These are phyloP conservation scores for Myotisia sp. DNA, from an alignment of 2,329 filamentous ascomycete genomes.

Conservation along the genomic window DNA sequence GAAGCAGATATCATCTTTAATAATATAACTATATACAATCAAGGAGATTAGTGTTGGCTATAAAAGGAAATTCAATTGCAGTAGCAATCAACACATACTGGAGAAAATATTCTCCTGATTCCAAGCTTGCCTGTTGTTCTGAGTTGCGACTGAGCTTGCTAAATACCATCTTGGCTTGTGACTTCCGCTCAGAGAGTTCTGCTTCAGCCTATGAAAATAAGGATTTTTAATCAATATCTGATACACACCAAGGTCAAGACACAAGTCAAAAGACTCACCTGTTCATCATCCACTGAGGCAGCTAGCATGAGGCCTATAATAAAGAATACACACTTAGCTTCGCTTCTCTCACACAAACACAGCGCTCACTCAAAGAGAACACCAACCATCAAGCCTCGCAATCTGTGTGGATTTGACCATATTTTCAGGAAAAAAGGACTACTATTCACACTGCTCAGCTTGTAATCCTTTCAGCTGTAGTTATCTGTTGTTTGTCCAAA, in stretches of 20 bases:
- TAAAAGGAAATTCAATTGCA: background rate
- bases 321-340: constrained; percentile 6
- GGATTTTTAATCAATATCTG: background rate
- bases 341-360: constrained; percentile 3
- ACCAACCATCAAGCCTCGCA: constrained; percentile 71
- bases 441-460: no score
- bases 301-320: constrained; percentile 86
- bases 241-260: background rate
- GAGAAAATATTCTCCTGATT: constrained; percentile 66
- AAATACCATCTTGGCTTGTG: constrained; percentile 78
- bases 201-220: constrained; percentile 43
- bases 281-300: constrained; percentile 84
- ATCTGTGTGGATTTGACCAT: constrained; percentile 95
- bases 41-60: constrained; percentile 3
- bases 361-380: constrained; percentile 11
- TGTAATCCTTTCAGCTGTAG: background rate
- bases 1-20: constrained; percentile 73
- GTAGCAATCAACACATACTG: constrained; percentile 47
- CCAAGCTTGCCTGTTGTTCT: constrained; percentile 82
- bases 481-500: background rate
- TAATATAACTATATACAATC: constrained; percentile 55
- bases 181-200: constrained; percentile 74
- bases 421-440: no score
- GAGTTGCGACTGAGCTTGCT: constrained; percentile 78
- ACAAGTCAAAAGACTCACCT: constrained; percentile 35